Evolutionary conservation across 768 basidiomycete species (phyloP), one percentile per base, ranked within the genome.

Genomic region (Suillus luteus): DNA sequence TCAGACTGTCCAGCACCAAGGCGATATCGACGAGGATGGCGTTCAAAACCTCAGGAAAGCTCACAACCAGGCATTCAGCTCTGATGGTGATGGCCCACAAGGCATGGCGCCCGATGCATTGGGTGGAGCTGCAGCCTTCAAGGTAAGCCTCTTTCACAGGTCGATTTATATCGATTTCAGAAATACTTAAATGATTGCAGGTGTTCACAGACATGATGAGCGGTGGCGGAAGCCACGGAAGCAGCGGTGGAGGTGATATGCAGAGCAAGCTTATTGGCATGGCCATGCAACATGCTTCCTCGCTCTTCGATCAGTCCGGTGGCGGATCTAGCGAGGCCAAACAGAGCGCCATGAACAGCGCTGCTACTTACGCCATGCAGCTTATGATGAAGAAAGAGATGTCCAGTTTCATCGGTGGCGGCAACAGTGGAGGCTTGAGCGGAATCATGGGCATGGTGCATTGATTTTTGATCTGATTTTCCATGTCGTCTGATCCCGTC

Each of bases 321-420:
- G 82, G 85, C 4, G 78, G 86, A 5, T 82, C 84, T 12, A 87
- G 89, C 11, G 82, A 82, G 72, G 65, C 68, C 0, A 92, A 92
- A 77, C 93, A 96, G 70, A 92, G 94, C 69, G 88, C 88, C 10
- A 86, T 96, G 70, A 92, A 91, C 63, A 84, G 90, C 14, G 94
- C 94, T 52, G 92, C 89, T 3, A 88, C 89, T 86, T 94, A 90
- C 0, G 85, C 92, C 63, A 88, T 93, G 85, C 94, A 95, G 78
- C 79, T 95, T 46, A 71, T 94, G 51, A 85, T 92, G 6, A 86
- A 91, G 71, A 86, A 83, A 48, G 87, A 89, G 75, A 80, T 87
- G 68, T 80, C 81, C 66, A 78, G 74, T 35, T 72, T 77, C 1
- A 78, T 75, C 19, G 89, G 87, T 4, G 90, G 91, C 0, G 78